A percentile compares a stretch with the other conserved stretches of the same genome.
Conservation (phyloP, 768 basidiomycete species). For the Tulasnella sp. region DNA sequence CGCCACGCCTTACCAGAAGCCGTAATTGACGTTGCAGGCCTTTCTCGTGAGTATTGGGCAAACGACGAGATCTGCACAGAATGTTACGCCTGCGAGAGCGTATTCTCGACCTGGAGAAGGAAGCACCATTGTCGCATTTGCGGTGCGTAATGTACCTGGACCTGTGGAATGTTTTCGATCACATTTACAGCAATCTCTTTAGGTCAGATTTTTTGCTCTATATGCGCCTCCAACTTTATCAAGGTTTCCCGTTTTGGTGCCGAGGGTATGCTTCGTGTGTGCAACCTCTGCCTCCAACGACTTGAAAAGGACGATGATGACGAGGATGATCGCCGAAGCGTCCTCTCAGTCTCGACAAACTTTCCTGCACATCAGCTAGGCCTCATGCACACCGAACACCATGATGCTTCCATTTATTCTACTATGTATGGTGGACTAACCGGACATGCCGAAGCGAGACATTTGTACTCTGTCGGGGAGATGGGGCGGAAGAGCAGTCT, state of each 20-base stretch:
- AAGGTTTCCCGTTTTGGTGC: slow-evolving; percentile 92
- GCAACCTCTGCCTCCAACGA: slow-evolving; percentile 93
- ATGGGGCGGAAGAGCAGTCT: slow-evolving; percentile 62
- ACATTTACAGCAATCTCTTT: slow-evolving; percentile 20
- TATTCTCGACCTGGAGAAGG: slow-evolving; percentile 91
- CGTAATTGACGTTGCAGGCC: slow-evolving; percentile 51
- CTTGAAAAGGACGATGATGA: slow-evolving; percentile 85
- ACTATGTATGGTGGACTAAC: slow-evolving; percentile 45
- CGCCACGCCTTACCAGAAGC: slow-evolving; percentile 29
- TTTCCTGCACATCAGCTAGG: slow-evolving; percentile 78
- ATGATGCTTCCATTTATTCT: slow-evolving; percentile 79
- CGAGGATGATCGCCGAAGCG: slow-evolving; percentile 82
- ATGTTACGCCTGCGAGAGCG: slow-evolving; percentile 93
- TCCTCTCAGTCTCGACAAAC: slow-evolving; percentile 71
- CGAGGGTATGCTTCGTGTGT: slow-evolving; percentile 93
- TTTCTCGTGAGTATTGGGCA: slow-evolving; percentile 98
- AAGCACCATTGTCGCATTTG: slow-evolving; percentile 99
- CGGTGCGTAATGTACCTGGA: slow-evolving; percentile 53
- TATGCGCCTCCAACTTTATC: slow-evolving; percentile 96
- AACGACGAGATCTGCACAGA: slow-evolving; percentile 94
- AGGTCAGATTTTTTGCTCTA: slow-evolving; percentile 98
- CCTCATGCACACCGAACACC: too few relatives aligned
- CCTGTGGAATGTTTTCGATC: neutral
- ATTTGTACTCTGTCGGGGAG: slow-evolving; percentile 80
- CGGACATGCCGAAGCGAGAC: slow-evolving; percentile 84